A percentile compares a stretch with the other conserved stretches of the same genome.
phyloP scores from a whole-genome alignment of 208 protist species.

The Wallacemonas collosoma region DNA sequence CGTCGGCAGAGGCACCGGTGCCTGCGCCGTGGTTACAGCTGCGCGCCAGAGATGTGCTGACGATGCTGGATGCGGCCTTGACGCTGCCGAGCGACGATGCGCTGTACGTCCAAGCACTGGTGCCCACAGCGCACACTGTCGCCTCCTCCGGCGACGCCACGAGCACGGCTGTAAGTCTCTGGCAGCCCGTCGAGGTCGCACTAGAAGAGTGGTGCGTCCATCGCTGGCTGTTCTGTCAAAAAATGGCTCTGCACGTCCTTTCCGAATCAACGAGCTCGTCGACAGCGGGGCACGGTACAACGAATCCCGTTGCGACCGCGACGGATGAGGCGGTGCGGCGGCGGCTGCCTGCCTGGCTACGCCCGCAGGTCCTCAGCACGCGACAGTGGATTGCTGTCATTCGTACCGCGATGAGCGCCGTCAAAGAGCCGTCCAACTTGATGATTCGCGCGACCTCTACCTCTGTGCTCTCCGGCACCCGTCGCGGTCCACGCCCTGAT shows the following conservation, averaged over 20 bases:
- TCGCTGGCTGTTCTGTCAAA: conserved; percentile 27
- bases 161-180: background rate
- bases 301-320: background rate
- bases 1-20: background rate
- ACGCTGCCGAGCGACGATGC: conserved; percentile 29
- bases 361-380: conserved; percentile 3
- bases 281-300: background rate
- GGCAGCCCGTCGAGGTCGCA: conserved; percentile 21
- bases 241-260: background rate
- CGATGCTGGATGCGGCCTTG: conserved; percentile 24
- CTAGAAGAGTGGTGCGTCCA: conserved; percentile 64
- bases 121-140: background rate
- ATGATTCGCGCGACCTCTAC: conserved; percentile 8
- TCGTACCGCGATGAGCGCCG: conserved; percentile 14
- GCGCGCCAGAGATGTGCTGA: conserved; percentile 20
- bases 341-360: conserved; percentile 11
- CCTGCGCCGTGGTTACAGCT: conserved; percentile 18
- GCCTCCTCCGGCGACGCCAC: no score
- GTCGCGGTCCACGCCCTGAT: conserved; percentile 18
- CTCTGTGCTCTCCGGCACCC: background rate
- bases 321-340: background rate
- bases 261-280: conserved; percentile 2
- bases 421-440: conserved; percentile 14
- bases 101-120: conserved; percentile 14
- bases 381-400: conserved; percentile 30